Conservation (phyloP, 2,329 filamentous ascomycete genomes). For the Penicillium hordei region DNA sequence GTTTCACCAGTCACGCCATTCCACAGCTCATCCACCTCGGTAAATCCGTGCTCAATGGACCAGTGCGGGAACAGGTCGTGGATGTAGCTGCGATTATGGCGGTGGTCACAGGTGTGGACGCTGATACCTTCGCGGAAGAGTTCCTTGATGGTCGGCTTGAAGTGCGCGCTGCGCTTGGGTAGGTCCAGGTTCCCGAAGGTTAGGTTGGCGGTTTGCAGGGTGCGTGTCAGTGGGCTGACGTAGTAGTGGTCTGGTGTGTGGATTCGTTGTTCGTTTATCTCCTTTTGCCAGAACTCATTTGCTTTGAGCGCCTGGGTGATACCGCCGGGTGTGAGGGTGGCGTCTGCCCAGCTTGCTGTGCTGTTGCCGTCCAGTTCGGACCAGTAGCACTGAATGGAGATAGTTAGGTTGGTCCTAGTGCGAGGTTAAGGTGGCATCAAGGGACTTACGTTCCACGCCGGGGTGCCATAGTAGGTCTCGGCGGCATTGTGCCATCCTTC, state of each 20-base stretch:
- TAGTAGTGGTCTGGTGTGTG: conserved; percentile 57
- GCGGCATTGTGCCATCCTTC: conserved; percentile 62
- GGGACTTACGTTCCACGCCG: conserved; percentile 57
- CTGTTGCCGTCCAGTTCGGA: conserved; percentile 56
- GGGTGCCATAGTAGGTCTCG: conserved; percentile 57
- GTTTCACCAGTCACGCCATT: conserved; percentile 51
- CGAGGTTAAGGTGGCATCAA: background rate
- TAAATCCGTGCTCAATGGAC: conserved; percentile 54
- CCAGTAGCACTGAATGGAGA: conserved; percentile 53
- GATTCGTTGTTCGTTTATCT: conserved; percentile 49
- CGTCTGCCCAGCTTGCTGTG: conserved; percentile 57
- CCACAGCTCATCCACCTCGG: conserved; percentile 57
- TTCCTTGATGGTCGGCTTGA: conserved; percentile 57
- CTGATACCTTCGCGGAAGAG: conserved; percentile 58
- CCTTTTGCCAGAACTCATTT: conserved; percentile 51
- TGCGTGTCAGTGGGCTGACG: conserved; percentile 56
- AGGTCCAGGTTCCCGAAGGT: conserved; percentile 52
- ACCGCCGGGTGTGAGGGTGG: conserved; percentile 54
- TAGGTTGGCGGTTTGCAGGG: conserved; percentile 55
- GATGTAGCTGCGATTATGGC: conserved; percentile 52
- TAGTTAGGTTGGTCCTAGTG: background rate
- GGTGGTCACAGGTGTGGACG: conserved; percentile 61
- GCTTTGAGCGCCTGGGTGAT: conserved; percentile 49
- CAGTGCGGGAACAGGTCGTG: conserved; percentile 49
- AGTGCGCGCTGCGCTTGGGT: conserved; percentile 42